A percentile compares a stretch with the other conserved stretches of the same genome.
These are phyloP conservation scores for Cutaneotrichosporon sp. DNA, from an alignment of 1,284 basidiomycete genomes.

Conservation along the genomic window DNA sequence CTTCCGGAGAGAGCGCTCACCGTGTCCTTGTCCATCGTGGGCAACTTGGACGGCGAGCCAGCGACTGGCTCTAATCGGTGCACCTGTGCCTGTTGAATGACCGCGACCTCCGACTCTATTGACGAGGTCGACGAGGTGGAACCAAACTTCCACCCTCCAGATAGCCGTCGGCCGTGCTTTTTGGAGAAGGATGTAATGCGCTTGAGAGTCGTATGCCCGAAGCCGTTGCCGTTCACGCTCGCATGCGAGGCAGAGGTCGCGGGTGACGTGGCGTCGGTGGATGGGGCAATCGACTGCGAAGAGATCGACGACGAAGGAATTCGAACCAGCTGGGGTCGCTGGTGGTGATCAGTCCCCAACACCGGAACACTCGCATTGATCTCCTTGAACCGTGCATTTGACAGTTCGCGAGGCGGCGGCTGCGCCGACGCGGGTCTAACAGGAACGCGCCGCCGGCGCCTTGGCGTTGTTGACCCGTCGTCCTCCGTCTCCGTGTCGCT, in stretches of 20 bases:
- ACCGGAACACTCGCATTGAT: constrained; percentile 11
- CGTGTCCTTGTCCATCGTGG: not conserved
- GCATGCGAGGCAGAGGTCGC: constrained; percentile 1
- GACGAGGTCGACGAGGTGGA: constrained; percentile 21
- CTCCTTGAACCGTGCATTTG: constrained; percentile 1
- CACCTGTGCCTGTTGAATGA: not conserved
- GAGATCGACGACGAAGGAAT: not conserved
- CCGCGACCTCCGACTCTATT: not conserved
- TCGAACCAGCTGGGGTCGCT: not conserved
- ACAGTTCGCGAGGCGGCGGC: constrained; percentile 22
- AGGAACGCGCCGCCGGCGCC: constrained; percentile 7
- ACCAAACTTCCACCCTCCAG: constrained; percentile 47
- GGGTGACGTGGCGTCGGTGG: not conserved
- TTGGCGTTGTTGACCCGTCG: not conserved
- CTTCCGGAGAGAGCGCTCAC: not conserved
- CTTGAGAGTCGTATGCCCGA: constrained; percentile 32
- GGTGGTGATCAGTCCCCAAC: not conserved
- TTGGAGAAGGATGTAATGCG: constrained; percentile 42
- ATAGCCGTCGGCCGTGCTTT: constrained; percentile 44
- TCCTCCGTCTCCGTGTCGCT: constrained; percentile 36
- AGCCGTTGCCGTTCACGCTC: constrained; percentile 2
- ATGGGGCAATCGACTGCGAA: not conserved
- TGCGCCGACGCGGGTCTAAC: constrained; percentile 36
- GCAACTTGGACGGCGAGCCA: constrained; percentile 10
- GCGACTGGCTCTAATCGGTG: constrained; percentile 12